Evolutionary conservation across 2,329 filamentous ascomycete genomes (phyloP), one percentile per base, ranked within the genome.

Genomic region (Xylariaceae sp.): DNA sequence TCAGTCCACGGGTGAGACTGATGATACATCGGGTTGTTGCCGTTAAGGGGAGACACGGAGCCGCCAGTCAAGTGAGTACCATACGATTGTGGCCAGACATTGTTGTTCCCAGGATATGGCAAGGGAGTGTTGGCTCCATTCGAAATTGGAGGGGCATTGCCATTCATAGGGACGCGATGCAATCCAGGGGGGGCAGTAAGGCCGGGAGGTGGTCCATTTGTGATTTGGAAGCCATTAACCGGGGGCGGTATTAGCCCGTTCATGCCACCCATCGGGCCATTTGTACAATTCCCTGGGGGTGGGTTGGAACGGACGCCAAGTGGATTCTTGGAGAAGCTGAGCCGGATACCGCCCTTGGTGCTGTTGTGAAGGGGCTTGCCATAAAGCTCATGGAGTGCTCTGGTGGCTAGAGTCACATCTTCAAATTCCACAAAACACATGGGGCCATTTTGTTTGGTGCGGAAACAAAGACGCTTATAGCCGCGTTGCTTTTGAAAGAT

Each of bases 401-500:
- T 95, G 42, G 92, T 96, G 0, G 94, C 92, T 66, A 90, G 92
- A 1, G 89, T 88, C 8, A 95, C 80, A 65, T 96, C 91, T 66
- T 97, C 92, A 64, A 97, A 99, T 71, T 99, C 94, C 39, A 99
- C 94, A 71, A 97, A 97, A 69, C 94, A 97, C 91, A 97, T 97
- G 1, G 92, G 92, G 0, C 92, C 92, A 64, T 96, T 96, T 62
- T 89, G 84, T 75, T 97, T 97, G 51, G 91, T 95, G 35, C 92
- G 83, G 77, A 96, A 96, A 68, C 91, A 96, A 6, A 99, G 83
- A 31, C 94, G 83, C 74, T 95, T 97, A 76, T 96, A 99, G 3
- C 94, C 94, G 47, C 91, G 86, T 70, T 95, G 89, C 72, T 91
- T 92, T 30, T 87, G 91, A 68, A 99, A 99, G 67, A 96, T 81